A percentile compares a stretch with the other conserved stretches of the same genome.
Evolutionary conservation across 140 eudicot genomes (phyloP).

Genomic region (Artemisia princeps): DNA sequence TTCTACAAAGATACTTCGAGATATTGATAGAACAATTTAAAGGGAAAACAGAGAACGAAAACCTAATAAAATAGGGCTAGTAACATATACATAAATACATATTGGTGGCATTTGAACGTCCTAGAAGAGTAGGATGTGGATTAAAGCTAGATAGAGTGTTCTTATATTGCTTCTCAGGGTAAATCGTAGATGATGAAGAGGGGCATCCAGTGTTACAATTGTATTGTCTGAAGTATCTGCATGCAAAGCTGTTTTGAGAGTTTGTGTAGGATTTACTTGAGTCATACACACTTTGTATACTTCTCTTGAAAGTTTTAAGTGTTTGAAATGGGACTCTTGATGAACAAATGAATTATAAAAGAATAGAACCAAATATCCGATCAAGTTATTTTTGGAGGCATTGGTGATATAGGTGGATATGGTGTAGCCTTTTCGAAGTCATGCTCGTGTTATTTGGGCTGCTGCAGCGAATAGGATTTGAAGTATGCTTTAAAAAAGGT

Average conservation of each 20-base stretch:
- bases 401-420: constrained; percentile 6
- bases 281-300: not conserved
- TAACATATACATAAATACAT: too few relatives aligned
- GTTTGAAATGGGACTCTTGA: constrained; percentile 1
- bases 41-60: not conserved
- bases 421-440: constrained; percentile 5
- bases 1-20: too few relatives aligned
- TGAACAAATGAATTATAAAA: constrained; percentile 7
- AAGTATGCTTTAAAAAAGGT: not conserved
- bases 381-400: constrained; percentile 19
- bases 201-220: not conserved
- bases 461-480: constrained; percentile 2
- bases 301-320: not conserved
- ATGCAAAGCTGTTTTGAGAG: not conserved
- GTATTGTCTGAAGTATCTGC: not conserved
- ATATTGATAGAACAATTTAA: too few relatives aligned
- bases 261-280: not conserved
- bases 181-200: not conserved
- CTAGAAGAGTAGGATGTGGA: not conserved
- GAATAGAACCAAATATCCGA: not conserved
- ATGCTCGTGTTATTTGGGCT: constrained; percentile 12
- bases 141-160: not conserved
- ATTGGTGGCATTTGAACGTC: too few relatives aligned
- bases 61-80: not conserved
- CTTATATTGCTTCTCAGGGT: not conserved